Conservation (phyloP, 2,329 filamentous ascomycete species). For the Exophiala alcalophila region DNA sequence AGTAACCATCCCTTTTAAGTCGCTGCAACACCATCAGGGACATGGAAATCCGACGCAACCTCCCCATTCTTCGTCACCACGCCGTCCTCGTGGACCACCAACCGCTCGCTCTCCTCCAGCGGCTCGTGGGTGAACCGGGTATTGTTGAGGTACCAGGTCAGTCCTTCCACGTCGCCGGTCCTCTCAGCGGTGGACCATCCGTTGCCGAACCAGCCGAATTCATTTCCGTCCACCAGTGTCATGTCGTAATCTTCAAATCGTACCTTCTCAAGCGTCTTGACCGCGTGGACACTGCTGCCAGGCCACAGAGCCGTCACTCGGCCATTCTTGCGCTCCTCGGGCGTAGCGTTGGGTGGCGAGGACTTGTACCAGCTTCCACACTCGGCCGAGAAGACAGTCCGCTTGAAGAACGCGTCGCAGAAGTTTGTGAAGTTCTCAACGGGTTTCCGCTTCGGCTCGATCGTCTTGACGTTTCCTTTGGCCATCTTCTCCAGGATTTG, state of each 20-base stretch:
- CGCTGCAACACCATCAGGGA: slow-evolving; percentile 19
- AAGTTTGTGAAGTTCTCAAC: slow-evolving; percentile 51
- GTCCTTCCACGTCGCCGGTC: slow-evolving; percentile 19
- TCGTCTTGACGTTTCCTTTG: slow-evolving; percentile 47
- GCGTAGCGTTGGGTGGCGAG: slow-evolving; percentile 34
- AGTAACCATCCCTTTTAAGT: slow-evolving; percentile 13
- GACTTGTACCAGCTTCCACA: slow-evolving; percentile 55
- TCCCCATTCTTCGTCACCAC: slow-evolving; percentile 12
- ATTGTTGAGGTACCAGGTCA: slow-evolving; percentile 29
- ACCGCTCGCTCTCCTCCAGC: slow-evolving; percentile 16
- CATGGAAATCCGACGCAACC: slow-evolving; percentile 11
- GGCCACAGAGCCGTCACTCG: slow-evolving; percentile 45
- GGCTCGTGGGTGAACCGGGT: slow-evolving; percentile 23
- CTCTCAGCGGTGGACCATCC: slow-evolving; percentile 39
- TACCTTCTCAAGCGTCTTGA: slow-evolving; percentile 37
- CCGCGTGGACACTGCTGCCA: slow-evolving; percentile 40
- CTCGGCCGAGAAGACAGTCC: slow-evolving; percentile 31
- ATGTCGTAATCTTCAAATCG: slow-evolving; percentile 50
- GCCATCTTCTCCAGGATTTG: slow-evolving; percentile 50
- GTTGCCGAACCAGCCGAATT: slow-evolving; percentile 51
- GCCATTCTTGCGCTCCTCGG: slow-evolving; percentile 33
- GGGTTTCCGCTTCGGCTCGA: slow-evolving; percentile 43
- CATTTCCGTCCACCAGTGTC: slow-evolving; percentile 42
- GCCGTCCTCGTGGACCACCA: slow-evolving; percentile 14
- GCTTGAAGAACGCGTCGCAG: slow-evolving; percentile 47